Base-by-base conservation (phyloP, 345 rosid genomes). In the Heritiera littoralis region DNA sequence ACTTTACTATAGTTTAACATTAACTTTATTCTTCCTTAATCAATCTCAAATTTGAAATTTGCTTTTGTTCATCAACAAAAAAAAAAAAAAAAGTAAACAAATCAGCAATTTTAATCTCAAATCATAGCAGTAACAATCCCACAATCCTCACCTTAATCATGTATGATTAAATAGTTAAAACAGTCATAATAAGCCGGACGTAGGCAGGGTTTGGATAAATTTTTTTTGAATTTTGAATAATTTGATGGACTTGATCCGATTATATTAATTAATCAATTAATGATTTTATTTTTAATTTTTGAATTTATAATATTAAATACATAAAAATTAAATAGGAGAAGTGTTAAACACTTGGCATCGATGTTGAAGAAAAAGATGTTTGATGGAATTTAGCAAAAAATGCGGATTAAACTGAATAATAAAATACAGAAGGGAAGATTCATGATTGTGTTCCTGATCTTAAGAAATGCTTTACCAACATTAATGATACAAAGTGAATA, bases 401-500 rank as follows among this genome's bases (percentile, higher is more conserved):
- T 71, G 35, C 68, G 58, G 28, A 72, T 15, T 49, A 61, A 61
- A 76, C 1, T 14, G 14, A 52, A 71, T 69, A 55, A 56, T 4
- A 43, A 63, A 28, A 78, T 9, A 5, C 3, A 8, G 0, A 15
- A 7, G 3, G n/a, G n/a, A 66, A n/a, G 32, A 75, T 18, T 41
- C 35, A 40, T 67, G 79, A 77, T 67, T 65, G 58, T 6, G 78
- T 59, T 40, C 9, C 60, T 66, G 75, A 79, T 83, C 70, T 75
- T 52, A 66, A 40, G 78, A 76, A 74, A 79, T 75, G 54, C 72
- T 84, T 60, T 68, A 75, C 67, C 66, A 45, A 20, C 77, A 67
- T 75, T 72, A 72, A 79, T 79, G 81, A 83, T 73, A 51, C 66
- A 82, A 79, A 77, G 85, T 51, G 71, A 66, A 67, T 49, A 77